Percentiles rank a stretch among this genome's conserved stretches.
Evolutionary conservation across 352 stramenopile species (phyloP).

Genomic region (Globisporangium abappressorium): DNA sequence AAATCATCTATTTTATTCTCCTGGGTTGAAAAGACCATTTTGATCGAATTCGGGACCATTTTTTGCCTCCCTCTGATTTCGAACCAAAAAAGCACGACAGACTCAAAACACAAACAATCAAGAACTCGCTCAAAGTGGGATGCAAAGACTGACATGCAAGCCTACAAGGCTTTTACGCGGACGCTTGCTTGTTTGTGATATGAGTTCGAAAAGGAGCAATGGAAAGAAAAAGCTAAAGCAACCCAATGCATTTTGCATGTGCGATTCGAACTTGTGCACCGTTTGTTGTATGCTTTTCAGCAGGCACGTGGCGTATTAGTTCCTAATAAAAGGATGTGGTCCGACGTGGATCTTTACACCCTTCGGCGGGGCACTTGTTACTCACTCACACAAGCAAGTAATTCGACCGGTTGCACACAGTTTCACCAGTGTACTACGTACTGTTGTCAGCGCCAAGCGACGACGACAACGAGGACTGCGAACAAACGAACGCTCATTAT

Average conservation of each 20-base stretch:
- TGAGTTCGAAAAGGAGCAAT: background rate
- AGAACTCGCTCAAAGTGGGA: background rate
- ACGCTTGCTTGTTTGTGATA: background rate
- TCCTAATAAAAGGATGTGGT: background rate
- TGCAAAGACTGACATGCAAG: background rate
- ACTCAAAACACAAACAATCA: background rate
- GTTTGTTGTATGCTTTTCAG: too few relatives aligned
- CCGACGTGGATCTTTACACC: background rate
- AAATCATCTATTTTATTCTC: background rate
- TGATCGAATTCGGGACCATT: background rate
- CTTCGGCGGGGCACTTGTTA: background rate
- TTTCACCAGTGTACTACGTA: background rate
- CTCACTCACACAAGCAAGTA: background rate
- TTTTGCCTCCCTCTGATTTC: background rate
- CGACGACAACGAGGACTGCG: background rate
- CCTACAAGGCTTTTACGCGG: background rate
- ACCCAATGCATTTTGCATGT: background rate
- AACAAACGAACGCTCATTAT: background rate
- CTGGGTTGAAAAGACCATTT: conserved; percentile 4
- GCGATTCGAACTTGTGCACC: too few relatives aligned
- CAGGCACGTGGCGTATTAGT: background rate
- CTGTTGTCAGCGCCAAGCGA: background rate
- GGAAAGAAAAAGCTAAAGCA: background rate
- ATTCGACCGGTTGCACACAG: background rate
- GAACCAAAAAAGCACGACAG: background rate